Evolutionary conservation across 257 asterid species (phyloP).

Genomic region (Linderniella brevidens): DNA sequence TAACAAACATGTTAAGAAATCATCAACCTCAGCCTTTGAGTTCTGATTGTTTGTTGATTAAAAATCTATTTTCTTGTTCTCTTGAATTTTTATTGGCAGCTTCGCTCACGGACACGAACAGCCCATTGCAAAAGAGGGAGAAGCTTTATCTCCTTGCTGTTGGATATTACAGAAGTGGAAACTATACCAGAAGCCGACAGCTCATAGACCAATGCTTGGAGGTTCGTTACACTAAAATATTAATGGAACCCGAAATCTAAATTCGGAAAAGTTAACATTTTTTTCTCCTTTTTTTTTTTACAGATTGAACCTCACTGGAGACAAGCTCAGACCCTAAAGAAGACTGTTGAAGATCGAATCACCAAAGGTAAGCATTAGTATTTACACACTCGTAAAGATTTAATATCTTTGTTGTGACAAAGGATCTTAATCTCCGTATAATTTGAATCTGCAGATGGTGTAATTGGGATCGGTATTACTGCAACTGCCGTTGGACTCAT

Average conservation of each 20-base stretch:
- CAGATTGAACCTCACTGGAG: slow-evolving; percentile 85
- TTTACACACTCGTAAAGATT: background rate
- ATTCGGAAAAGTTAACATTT: background rate
- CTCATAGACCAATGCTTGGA: slow-evolving; percentile 65
- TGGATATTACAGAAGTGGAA: slow-evolving; percentile 74
- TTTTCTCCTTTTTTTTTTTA: slow-evolving; percentile 7
- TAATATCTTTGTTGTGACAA: background rate
- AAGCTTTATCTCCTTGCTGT: slow-evolving; percentile 70
- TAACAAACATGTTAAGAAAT: slow-evolving; percentile 11
- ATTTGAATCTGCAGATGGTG: slow-evolving; percentile 40
- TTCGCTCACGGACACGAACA: slow-evolving; percentile 29
- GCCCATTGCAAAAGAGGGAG: slow-evolving; percentile 51
- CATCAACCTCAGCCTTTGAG: background rate
- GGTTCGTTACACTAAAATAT: slow-evolving; percentile 22
- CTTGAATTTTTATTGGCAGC: slow-evolving; percentile 14
- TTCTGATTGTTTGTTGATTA: background rate
- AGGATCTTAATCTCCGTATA: background rate
- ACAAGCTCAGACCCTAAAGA: slow-evolving; percentile 74
- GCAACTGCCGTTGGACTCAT: slow-evolving; percentile 49
- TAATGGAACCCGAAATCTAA: background rate
- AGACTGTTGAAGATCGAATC: slow-evolving; percentile 70
- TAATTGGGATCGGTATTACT: slow-evolving; percentile 59
- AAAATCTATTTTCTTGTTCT: background rate
- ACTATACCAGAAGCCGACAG: slow-evolving; percentile 70
- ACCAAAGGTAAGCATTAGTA: slow-evolving; percentile 43